These are phyloP conservation scores for Chamaecrista fasciculata DNA, from an alignment of 306 rosid species.

Conservation along the genomic window DNA sequence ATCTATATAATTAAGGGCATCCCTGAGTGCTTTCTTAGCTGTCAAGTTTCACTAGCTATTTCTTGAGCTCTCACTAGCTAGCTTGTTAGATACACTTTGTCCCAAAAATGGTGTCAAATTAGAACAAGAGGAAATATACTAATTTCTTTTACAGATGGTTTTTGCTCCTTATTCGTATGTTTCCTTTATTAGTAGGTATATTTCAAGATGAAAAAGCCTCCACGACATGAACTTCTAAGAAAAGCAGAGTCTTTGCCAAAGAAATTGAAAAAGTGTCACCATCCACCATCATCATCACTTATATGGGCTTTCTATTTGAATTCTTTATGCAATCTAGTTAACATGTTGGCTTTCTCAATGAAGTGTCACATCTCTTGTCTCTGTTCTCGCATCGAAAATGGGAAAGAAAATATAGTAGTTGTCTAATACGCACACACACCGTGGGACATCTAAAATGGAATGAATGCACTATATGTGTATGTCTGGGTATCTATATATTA, in stretches of 20 bases:
- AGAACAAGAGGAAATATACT: not conserved
- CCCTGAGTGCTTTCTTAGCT: not conserved
- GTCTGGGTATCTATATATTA: too few species aligned
- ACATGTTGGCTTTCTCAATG: not conserved
- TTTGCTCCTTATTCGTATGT: not conserved
- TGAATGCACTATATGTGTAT: too few species aligned
- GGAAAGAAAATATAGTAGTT: too few species aligned
- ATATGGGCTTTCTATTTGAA: not conserved
- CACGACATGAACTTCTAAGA: conserved; percentile 2
- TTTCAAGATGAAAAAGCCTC: not conserved
- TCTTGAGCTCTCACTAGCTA: not conserved
- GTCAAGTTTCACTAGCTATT: not conserved
- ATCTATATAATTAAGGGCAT: not conserved
- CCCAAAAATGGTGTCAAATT: not conserved
- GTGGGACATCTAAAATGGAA: too few species aligned
- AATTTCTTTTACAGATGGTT: not conserved
- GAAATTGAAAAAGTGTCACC: not conserved
- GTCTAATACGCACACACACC: too few species aligned
- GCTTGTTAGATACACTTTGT: not conserved
- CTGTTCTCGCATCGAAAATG: too few species aligned
- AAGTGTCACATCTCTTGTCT: too few species aligned
- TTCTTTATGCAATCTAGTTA: not conserved
- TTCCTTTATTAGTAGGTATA: not conserved
- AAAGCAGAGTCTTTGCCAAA: not conserved
- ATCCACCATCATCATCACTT: not conserved